Evolutionary conservation across 2,329 filamentous ascomycete species (phyloP).

Genomic region (Zymoseptoria crescenta): DNA sequence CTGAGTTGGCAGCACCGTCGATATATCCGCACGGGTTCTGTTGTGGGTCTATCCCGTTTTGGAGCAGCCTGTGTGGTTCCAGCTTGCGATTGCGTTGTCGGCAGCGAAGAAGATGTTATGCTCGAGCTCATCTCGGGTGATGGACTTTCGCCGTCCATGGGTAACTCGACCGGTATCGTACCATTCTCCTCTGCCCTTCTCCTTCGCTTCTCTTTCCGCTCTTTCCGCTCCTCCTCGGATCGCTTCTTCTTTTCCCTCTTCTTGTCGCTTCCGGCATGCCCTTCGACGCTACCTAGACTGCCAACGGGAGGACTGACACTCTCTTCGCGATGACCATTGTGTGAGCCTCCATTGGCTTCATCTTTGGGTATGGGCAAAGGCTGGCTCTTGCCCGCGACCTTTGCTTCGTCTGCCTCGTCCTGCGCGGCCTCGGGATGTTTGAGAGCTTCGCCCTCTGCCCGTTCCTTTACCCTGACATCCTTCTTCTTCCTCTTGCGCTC

Average conservation of each 20-base stretch:
- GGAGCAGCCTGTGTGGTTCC: constrained; percentile 25
- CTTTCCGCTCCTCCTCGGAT: constrained; percentile 85
- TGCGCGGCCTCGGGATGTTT: constrained; percentile 55
- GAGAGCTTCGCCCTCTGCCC: constrained; percentile 64
- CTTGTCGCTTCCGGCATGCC: constrained; percentile 36
- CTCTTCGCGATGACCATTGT: background rate
- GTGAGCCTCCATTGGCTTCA: background rate
- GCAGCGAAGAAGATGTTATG: constrained; percentile 7
- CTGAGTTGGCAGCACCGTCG: constrained; percentile 87
- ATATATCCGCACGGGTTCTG: constrained; percentile 87
- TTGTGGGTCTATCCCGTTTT: constrained; percentile 59
- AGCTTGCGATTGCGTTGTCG: constrained; percentile 27
- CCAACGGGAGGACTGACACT: constrained; percentile 15
- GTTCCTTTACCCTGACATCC: constrained; percentile 55
- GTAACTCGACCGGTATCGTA: constrained; percentile 73
- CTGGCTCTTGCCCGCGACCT: constrained; percentile 28
- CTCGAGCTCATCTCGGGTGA: constrained; percentile 1
- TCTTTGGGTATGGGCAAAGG: constrained; percentile 11
- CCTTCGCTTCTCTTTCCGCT: constrained; percentile 81
- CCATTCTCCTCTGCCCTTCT: constrained; percentile 82
- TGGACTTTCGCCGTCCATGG: constrained; percentile 56
- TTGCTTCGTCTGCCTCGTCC: constrained; percentile 38
- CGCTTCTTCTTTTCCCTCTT: constrained; percentile 97
- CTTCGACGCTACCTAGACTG: constrained; percentile 13
- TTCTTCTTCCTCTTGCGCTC: constrained; percentile 51